Evolutionary conservation across 2,329 filamentous ascomycete species (phyloP).

Genomic region (Talaromyces sp.): DNA sequence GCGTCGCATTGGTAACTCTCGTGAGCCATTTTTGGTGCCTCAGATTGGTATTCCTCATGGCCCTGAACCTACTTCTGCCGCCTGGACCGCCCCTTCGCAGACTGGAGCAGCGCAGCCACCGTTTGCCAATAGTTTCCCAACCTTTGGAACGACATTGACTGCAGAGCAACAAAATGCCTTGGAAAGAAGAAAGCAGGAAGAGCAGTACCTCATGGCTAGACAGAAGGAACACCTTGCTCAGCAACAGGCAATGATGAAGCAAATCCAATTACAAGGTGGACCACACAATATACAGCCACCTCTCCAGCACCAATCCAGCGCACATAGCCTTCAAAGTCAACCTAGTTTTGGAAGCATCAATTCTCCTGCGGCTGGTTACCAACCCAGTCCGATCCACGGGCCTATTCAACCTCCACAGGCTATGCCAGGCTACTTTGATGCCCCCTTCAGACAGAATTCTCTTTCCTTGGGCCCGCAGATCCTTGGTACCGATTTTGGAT

Average conservation of each 20-base stretch:
- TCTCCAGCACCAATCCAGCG: slow-evolving; percentile 89
- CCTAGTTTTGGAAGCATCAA: slow-evolving; percentile 93
- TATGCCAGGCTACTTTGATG: slow-evolving; percentile 68
- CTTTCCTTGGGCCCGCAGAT: slow-evolving; percentile 34
- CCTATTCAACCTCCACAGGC: slow-evolving; percentile 54
- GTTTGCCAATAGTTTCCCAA: slow-evolving; percentile 88
- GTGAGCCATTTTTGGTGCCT: slow-evolving; percentile 94
- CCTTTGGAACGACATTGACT: slow-evolving; percentile 92
- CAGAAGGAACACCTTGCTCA: slow-evolving; percentile 90
- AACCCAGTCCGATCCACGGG: slow-evolving; percentile 56
- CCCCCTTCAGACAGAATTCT: slow-evolving; percentile 39
- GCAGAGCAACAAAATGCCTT: slow-evolving; percentile 97
- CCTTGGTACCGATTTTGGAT: slow-evolving; percentile 45
- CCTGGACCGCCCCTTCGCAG: slow-evolving; percentile 44
- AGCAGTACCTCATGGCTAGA: slow-evolving; percentile 93
- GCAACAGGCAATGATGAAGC: slow-evolving; percentile 72
- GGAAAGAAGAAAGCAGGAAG: slow-evolving; percentile 93
- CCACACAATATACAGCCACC: slow-evolving; percentile 51
- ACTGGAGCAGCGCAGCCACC: slow-evolving; percentile 71
- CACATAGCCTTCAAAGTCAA: slow-evolving; percentile 93
- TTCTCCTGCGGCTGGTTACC: slow-evolving; percentile 67
- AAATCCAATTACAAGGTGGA: slow-evolving; percentile 62
- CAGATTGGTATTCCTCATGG: slow-evolving; percentile 95
- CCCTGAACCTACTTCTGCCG: slow-evolving; percentile 51
- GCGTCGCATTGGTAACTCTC: slow-evolving; percentile 89